These are phyloP conservation scores for Scheffersomyces segobiensis DNA, from an alignment of 1,139 yeast species.

Conservation along the genomic window DNA sequence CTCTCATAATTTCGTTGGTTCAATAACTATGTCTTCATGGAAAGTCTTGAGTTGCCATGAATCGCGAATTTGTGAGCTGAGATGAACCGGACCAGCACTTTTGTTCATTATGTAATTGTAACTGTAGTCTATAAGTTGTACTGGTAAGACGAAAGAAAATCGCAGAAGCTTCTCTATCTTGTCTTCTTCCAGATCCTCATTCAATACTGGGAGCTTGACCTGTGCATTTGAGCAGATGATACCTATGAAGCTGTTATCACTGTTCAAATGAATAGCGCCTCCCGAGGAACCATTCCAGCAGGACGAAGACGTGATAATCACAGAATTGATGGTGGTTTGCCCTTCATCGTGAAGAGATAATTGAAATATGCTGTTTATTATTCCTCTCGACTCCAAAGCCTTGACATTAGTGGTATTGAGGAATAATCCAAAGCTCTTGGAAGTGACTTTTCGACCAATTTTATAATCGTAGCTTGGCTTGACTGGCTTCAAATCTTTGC, in stretches of 20 bases:
- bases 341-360: slow-evolving; percentile 11
- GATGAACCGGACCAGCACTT: neutral
- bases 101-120: slow-evolving; percentile 2
- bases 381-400: slow-evolving; percentile 52
- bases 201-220: slow-evolving; percentile 21
- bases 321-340: slow-evolving; percentile 20
- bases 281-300: slow-evolving; percentile 84
- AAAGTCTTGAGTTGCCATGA: slow-evolving; percentile 14
- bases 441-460: slow-evolving; percentile 40
- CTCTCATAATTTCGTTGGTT: slow-evolving; percentile 11
- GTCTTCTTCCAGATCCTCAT: slow-evolving; percentile 1
- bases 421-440: slow-evolving; percentile 63
- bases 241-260: slow-evolving; percentile 45
- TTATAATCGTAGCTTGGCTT: slow-evolving; percentile 8
- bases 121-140: slow-evolving; percentile 13
- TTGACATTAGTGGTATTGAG: slow-evolving; percentile 18
- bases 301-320: slow-evolving; percentile 57
- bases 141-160: slow-evolving; percentile 14
- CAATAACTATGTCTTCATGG: slow-evolving; percentile 13
- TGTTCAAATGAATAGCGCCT: slow-evolving; percentile 53
- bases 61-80: slow-evolving; percentile 10
- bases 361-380: slow-evolving; percentile 29
- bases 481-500: neutral
- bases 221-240: slow-evolving; percentile 65
- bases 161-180: slow-evolving; percentile 13